Base-by-base conservation (phyloP, 1,284 basidiomycete genomes). In the Salmacisia buchloeana region DNA sequence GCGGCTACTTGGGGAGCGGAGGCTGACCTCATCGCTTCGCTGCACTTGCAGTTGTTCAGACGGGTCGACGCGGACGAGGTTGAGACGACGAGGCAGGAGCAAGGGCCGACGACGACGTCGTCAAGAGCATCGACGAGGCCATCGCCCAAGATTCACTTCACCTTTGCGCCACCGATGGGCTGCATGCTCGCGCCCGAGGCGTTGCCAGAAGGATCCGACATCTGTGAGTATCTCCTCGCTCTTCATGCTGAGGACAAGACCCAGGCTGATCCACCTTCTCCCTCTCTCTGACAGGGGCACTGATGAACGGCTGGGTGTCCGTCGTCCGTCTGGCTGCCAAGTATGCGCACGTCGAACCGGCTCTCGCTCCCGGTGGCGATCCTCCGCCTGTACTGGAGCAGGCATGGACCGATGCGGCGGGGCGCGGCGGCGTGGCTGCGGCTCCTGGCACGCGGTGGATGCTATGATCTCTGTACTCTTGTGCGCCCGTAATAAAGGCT, bases 101-200 rank as follows among this genome's bases (percentile, higher is more conserved):
- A 34, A 59, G 2, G 64, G 62, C 0, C 43, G 41, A 9, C 25
- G 10, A 27, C 13, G 35, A 15, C 36, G 27, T n/a, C 49, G 34
- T 23, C 29, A 4, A 31, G 36, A 9, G 39, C 13, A 52, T 15
- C 33, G 38, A 29, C 29, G 23, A 72, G 73, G 36, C 75, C 75
- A 0, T 39, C 33, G 15, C 75, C 75, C 18, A 33, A 62, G 23
- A 54, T 62, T 10, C 60, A 67, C 35, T 62, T 79, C 4, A 66
- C 68, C 21, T 79, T 79, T 62, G 67, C 66, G 10, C 77, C 77
- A 23, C 68, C 77, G 38, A 76, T 79, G 69, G 62, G 60, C 7
- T 60, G 59, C 13, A 58, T 78, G 41, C 63, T 79, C 36, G 64
- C 70, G 6, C 77, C 77, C 2, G 58, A 59, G 31, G 57, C 41